Percentiles rank a stretch among this genome's conserved stretches.
These are phyloP conservation scores for Fusarium sp. DNA, from an alignment of 2,329 filamentous ascomycete species.

Conservation along the genomic window DNA sequence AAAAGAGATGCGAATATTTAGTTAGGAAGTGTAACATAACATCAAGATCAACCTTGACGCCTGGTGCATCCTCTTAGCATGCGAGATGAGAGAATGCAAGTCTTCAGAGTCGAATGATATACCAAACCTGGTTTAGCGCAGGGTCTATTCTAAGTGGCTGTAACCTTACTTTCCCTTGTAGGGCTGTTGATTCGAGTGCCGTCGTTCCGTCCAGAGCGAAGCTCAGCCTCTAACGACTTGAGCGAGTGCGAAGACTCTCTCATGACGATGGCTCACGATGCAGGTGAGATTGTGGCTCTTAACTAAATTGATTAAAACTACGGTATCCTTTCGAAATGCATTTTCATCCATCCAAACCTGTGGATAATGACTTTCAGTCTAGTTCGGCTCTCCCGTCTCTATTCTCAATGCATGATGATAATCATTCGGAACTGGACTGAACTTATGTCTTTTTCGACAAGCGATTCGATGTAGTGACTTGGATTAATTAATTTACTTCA, in stretches of 20 bases:
- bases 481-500: not conserved
- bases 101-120: slow-evolving; percentile 22
- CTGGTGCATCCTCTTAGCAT: not conserved
- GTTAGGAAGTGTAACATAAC: not conserved
- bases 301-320: not conserved
- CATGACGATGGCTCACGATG: not conserved
- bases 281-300: not conserved
- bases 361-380: not conserved
- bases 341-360: not conserved
- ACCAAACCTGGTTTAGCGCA: slow-evolving; percentile 24
- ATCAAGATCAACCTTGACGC: not conserved
- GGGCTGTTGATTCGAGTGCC: slow-evolving; percentile 33
- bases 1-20: not conserved
- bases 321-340: not conserved
- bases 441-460: not conserved
- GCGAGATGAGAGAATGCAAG: slow-evolving; percentile 8
- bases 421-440: not conserved
- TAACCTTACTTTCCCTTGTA: slow-evolving; percentile 25
- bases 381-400: not conserved
- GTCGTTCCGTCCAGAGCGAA: not conserved
- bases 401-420: not conserved
- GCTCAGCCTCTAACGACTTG: not conserved
- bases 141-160: slow-evolving; percentile 17
- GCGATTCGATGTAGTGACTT: not conserved
- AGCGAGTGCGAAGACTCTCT: slow-evolving; percentile 2